Conservation (phyloP, 768 basidiomycete genomes). For the Mycena latifolia region DNA sequence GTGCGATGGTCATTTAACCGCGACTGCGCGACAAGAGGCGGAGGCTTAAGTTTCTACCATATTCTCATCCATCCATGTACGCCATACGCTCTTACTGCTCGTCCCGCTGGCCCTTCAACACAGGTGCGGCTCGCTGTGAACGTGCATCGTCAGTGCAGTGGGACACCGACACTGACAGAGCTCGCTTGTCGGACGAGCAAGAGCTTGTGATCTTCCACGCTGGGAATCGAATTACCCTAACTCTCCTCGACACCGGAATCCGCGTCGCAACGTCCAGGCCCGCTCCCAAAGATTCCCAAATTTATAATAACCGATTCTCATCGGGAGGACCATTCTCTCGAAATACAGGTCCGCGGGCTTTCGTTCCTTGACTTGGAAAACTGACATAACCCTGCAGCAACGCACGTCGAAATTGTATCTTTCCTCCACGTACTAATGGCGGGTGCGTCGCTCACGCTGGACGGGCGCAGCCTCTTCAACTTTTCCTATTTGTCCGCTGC, state of each 20-base stretch:
- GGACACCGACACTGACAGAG: slow-evolving; percentile 17
- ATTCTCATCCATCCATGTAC: slow-evolving; percentile 22
- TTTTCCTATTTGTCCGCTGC: slow-evolving; percentile 34
- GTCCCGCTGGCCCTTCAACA: slow-evolving; percentile 25
- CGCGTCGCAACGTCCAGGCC: slow-evolving; percentile 16
- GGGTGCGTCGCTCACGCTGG: slow-evolving; percentile 18
- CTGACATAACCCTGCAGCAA: not conserved
- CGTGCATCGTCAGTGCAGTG: slow-evolving; percentile 14
- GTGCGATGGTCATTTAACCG: too few species aligned
- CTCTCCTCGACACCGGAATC: slow-evolving; percentile 29
- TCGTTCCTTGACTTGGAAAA: too few species aligned
- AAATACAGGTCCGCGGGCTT: slow-evolving; percentile 7
- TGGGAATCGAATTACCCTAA: slow-evolving; percentile 17
- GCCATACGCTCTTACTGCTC: slow-evolving; percentile 22
- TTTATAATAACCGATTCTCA: not conserved
- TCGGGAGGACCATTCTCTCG: slow-evolving; percentile 13
- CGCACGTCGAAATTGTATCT: slow-evolving; percentile 25
- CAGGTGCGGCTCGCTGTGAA: slow-evolving; percentile 18
- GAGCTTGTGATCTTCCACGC: slow-evolving; percentile 31
- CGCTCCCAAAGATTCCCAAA: not conserved
- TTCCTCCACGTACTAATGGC: slow-evolving; percentile 28
- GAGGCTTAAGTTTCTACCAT: too few species aligned
- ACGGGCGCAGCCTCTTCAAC: slow-evolving; percentile 26
- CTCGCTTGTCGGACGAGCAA: slow-evolving; percentile 27
- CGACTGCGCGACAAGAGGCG: too few species aligned